Evolutionary conservation across 208 protist genomes (phyloP).

Genomic region (Naegleria lovaniensis): DNA sequence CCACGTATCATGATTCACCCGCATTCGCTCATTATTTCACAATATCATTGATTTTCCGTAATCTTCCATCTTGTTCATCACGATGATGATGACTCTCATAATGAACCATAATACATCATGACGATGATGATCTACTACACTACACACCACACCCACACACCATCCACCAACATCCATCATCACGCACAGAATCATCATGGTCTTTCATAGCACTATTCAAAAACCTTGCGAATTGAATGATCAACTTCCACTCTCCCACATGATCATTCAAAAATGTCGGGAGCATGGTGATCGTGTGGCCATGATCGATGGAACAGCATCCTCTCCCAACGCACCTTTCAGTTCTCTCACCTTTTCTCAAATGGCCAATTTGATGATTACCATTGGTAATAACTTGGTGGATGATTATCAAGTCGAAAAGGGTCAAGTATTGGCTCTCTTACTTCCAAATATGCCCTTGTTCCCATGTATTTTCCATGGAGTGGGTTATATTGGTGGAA

Average conservation of each 20-base stretch:
- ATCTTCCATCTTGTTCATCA: too few relatives aligned
- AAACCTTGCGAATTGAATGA: not conserved
- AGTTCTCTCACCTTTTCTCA: not conserved
- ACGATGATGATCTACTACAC: too few relatives aligned
- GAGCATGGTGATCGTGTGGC: not conserved
- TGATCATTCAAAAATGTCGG: not conserved
- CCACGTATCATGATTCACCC: too few relatives aligned
- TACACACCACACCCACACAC: too few relatives aligned
- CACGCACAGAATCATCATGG: too few relatives aligned
- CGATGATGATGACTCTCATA: too few relatives aligned
- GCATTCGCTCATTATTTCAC: too few relatives aligned
- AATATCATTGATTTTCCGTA: too few relatives aligned
- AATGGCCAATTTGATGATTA: not conserved
- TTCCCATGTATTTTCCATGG: not conserved
- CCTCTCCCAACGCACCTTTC: not conserved
- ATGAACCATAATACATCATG: too few relatives aligned
- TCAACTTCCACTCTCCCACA: not conserved
- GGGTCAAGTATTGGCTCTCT: not conserved
- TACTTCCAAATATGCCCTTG: not conserved
- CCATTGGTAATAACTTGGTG: not conserved
- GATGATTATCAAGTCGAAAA: not conserved
- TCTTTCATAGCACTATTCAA: too few relatives aligned
- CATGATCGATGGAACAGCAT: not conserved
- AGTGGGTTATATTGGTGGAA: constrained; percentile 18
- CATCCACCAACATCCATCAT: too few relatives aligned